Base-by-base conservation (phyloP, 768 basidiomycete species). In the Chalciporus pseudorubinellus region DNA sequence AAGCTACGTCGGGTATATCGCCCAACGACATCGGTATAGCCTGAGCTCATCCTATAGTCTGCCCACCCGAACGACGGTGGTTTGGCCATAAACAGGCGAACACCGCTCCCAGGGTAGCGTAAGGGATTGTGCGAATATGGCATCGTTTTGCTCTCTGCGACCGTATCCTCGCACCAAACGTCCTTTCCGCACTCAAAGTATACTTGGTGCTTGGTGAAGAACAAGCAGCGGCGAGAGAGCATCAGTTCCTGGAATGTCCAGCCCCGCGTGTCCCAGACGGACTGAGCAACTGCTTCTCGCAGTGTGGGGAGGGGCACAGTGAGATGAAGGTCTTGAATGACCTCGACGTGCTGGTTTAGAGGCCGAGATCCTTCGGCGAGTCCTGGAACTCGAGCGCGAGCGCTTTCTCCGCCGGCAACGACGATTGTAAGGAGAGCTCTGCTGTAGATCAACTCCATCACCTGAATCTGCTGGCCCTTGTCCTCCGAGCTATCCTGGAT, bases 171-270 rank as follows among this genome's bases (percentile, higher is more conserved):
- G 28, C 63, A 57, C 58, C 58, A 63, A 3, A 53, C 9, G 13
- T 65, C 64, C 29, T 26, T 18, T n/a, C 5, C 24, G 36, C 63
- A 65, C n/a, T 58, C 50, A 39, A 60, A 64, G 29, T 63, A 62
- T 3, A 64, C 11, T 18, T 64, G 58, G 14, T 65, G 33, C 14
- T 53, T 34, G 10, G 63, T 63, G 44, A 62, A 58, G 39, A 46
- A 60, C 16, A 63, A 21, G 1, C 64, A 58, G 2, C 63, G 64
- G 14, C 52, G 55, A 11, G 63, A 64, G 14, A 65, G 55, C 3
- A 57, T 3, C 0, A 26, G 28, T 16, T 64, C 63, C 31, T 65
- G 63, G 26, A 53, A 63, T 4, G 64, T 64, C 63, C 63, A 64
- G 4, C 58, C 63, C 13, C 63, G 53, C 16, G 48, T 58, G 11